phyloP scores from a whole-genome alignment of 441 rosid genomes.

The Eutrema salsugineum region DNA sequence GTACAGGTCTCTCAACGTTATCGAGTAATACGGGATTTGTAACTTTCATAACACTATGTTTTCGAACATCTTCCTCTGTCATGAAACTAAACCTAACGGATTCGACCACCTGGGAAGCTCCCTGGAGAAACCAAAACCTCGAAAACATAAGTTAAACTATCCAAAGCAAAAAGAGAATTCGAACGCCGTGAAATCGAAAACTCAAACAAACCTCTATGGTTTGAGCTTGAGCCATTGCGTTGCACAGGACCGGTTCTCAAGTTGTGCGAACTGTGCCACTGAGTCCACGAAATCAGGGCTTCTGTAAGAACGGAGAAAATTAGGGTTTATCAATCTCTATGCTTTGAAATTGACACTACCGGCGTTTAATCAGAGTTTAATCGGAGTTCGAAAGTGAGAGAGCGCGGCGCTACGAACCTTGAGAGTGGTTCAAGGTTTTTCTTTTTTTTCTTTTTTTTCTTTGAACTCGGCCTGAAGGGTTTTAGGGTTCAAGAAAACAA shows the following conservation, averaged over 20 bases:
- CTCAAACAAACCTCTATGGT: conserved; percentile 25
- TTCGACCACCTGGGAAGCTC: conserved; percentile 41
- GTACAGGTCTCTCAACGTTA: conserved; percentile 33
- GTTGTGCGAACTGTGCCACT: background rate
- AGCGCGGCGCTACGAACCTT: conserved; percentile 21
- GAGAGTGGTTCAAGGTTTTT: background rate
- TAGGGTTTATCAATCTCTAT: background rate
- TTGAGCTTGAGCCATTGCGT: conserved; percentile 30
- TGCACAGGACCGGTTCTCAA: background rate
- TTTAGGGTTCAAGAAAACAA: conserved; percentile 1
- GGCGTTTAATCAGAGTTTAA: too few relatives aligned
- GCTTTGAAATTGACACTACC: background rate
- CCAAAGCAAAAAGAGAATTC: background rate
- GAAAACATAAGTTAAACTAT: background rate
- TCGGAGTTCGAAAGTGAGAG: conserved; percentile 6
- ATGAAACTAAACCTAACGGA: conserved; percentile 44
- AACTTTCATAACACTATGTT: conserved; percentile 40
- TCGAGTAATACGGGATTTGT: conserved; percentile 36
- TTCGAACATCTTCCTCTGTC: conserved; percentile 42
- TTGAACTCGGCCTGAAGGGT: background rate
- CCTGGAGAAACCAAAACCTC: conserved; percentile 30
- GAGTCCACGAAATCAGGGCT: background rate
- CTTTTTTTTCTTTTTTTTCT: background rate
- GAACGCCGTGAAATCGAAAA: background rate
- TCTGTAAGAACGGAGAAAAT: background rate